These are phyloP conservation scores for Rhizophora apiculata DNA, from an alignment of 345 rosid genomes.

Conservation along the genomic window DNA sequence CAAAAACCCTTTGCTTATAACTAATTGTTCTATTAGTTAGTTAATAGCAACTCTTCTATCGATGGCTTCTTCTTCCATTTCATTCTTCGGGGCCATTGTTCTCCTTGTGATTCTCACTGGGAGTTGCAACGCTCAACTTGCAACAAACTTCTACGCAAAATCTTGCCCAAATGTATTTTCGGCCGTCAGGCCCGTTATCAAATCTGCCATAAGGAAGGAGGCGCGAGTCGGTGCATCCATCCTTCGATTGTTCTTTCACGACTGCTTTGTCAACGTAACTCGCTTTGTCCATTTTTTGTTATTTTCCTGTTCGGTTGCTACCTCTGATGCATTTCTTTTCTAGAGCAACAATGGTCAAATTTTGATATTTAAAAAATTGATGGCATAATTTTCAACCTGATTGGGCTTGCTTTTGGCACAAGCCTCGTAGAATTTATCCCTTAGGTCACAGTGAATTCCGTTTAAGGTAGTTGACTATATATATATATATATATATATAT, in stretches of 20 bases:
- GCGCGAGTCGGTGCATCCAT: constrained; percentile 72
- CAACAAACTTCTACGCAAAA: constrained; percentile 54
- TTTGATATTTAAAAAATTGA: too few relatives aligned
- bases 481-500: too few relatives aligned
- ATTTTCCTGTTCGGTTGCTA: neutral
- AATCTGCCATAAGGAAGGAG: constrained; percentile 53
- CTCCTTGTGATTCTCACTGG: constrained; percentile 30
- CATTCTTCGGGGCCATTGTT: constrained; percentile 17
- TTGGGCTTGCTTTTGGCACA: too few relatives aligned
- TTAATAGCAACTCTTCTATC: neutral
- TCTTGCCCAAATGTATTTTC: constrained; percentile 60
- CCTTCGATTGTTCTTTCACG: constrained; percentile 86
- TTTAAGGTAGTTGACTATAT: too few relatives aligned
- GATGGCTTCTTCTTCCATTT: constrained; percentile 27
- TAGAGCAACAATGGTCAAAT: too few relatives aligned
- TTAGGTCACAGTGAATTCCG: too few relatives aligned
- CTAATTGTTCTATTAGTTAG: neutral
- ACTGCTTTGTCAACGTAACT: constrained; percentile 85
- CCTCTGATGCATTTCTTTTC: too few relatives aligned
- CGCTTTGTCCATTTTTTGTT: neutral
- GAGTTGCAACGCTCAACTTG: constrained; percentile 60
- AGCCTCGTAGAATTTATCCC: too few relatives aligned
- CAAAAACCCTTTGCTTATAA: neutral
- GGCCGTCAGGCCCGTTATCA: constrained; percentile 45
- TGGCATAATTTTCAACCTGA: too few relatives aligned